phyloP scores from a whole-genome alignment of 139 green algal species.

The Astrephomene gubernaculifera region DNA sequence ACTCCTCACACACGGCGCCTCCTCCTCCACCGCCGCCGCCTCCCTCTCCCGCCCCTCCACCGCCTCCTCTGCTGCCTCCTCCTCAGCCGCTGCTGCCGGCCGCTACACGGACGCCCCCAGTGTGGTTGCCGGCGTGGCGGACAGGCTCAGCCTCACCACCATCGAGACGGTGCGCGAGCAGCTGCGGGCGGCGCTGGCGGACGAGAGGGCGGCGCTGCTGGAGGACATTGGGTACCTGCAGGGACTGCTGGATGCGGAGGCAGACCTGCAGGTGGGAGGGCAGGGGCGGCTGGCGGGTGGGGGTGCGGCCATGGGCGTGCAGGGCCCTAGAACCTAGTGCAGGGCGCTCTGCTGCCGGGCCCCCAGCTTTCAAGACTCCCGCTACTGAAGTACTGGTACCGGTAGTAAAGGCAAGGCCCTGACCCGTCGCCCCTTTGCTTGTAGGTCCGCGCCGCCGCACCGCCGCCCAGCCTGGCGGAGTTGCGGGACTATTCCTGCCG shows the following conservation, averaged over 20 bases:
- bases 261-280: slow-evolving; percentile 56
- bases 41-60: slow-evolving; percentile 19
- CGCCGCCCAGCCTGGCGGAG: slow-evolving; percentile 31
- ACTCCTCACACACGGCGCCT: background rate
- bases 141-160: slow-evolving; percentile 48
- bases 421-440: too few species aligned
- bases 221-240: slow-evolving; percentile 59
- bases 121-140: slow-evolving; percentile 35
- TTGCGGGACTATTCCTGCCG: slow-evolving; percentile 49
- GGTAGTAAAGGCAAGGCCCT: too few species aligned
- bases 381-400: too few species aligned
- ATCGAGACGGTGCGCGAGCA: slow-evolving; percentile 53
- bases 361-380: too few species aligned
- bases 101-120: slow-evolving; percentile 31
- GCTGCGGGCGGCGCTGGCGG: slow-evolving; percentile 33
- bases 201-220: slow-evolving; percentile 50
- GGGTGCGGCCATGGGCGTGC: too few species aligned
- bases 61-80: background rate
- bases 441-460: slow-evolving; percentile 34
- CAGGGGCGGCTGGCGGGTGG: too few species aligned
- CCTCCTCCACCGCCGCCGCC: slow-evolving; percentile 23
- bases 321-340: too few species aligned
- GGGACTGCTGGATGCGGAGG: slow-evolving; percentile 49
- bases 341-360: too few species aligned
- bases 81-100: background rate